These are phyloP conservation scores for Tricholoma hemisulphureum DNA, from an alignment of 768 basidiomycete species.

Conservation along the genomic window DNA sequence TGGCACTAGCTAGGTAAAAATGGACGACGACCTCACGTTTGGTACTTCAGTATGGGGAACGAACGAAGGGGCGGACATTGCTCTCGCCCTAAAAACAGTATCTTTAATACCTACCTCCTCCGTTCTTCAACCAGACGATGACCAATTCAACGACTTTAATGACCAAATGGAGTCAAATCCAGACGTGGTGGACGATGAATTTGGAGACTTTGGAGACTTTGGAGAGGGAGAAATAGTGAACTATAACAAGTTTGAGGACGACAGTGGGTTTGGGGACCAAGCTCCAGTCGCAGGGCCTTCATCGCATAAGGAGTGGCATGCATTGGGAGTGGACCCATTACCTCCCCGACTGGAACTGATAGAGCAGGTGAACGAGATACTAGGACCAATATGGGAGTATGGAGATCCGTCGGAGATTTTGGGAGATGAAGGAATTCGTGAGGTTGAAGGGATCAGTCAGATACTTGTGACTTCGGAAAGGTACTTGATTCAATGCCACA, in stretches of 20 bases:
- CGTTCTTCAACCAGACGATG: constrained; percentile 31
- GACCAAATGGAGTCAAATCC: constrained; percentile 46
- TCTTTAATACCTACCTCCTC: constrained; percentile 23
- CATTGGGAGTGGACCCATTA: constrained; percentile 63
- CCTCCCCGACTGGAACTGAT: constrained; percentile 57
- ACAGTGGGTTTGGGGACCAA: constrained; percentile 36
- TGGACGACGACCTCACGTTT: constrained; percentile 75
- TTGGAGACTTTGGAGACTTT: constrained; percentile 88
- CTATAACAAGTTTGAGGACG: constrained; percentile 36
- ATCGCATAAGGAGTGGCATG: constrained; percentile 49
- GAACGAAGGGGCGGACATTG: constrained; percentile 34
- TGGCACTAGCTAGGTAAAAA: constrained; percentile 22
- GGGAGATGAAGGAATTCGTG: constrained; percentile 70
- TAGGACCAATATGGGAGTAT: constrained; percentile 63
- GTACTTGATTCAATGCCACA: constrained; percentile 37
- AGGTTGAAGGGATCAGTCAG: constrained; percentile 79
- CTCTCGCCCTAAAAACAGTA: constrained; percentile 25
- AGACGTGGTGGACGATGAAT: constrained; percentile 67
- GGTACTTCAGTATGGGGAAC: constrained; percentile 74
- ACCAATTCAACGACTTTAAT: constrained; percentile 56
- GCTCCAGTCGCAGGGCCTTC: constrained; percentile 42
- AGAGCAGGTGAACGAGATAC: constrained; percentile 60
- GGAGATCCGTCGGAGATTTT: constrained; percentile 51
- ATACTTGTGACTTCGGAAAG: constrained; percentile 74
- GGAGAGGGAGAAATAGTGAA: constrained; percentile 52